Evolutionary conservation across 306 rosid species (phyloP).

Genomic region (Rosa chinensis): DNA sequence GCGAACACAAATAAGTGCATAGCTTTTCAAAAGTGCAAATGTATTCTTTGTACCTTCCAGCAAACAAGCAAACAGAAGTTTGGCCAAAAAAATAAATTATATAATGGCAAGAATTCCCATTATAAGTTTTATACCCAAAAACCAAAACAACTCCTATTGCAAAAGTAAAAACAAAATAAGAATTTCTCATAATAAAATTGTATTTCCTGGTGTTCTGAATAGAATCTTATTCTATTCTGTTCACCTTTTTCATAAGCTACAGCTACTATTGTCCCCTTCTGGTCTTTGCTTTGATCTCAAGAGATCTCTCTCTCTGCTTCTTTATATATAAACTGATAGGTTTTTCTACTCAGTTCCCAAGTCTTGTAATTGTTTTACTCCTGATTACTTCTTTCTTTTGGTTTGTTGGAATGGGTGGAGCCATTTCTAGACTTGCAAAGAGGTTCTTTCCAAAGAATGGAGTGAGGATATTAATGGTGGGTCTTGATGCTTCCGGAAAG

Average conservation of each 20-base stretch:
- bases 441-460: slow-evolving; percentile 37
- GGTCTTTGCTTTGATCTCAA: slow-evolving; percentile 30
- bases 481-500: slow-evolving; percentile 64
- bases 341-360: background rate
- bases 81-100: background rate
- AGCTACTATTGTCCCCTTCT: slow-evolving; percentile 16
- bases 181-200: background rate
- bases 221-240: slow-evolving; percentile 32
- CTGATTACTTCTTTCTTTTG: background rate
- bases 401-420: slow-evolving; percentile 36
- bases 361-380: background rate
- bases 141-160: background rate
- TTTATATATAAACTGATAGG: background rate
- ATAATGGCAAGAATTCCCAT: background rate
- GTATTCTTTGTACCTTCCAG: slow-evolving; percentile 2
- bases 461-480: slow-evolving; percentile 48
- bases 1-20: slow-evolving; percentile 14
- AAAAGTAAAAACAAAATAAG: slow-evolving; percentile 1
- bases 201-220: slow-evolving; percentile 11
- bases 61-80: slow-evolving; percentile 11
- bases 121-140: slow-evolving; percentile 12
- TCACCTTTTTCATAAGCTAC: slow-evolving; percentile 19
- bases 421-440: slow-evolving; percentile 31
- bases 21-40: slow-evolving; percentile 20
- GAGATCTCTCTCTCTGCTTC: slow-evolving; percentile 21